Base-by-base conservation (phyloP, 441 rosid genomes). In the Bruguiera hainesii region DNA sequence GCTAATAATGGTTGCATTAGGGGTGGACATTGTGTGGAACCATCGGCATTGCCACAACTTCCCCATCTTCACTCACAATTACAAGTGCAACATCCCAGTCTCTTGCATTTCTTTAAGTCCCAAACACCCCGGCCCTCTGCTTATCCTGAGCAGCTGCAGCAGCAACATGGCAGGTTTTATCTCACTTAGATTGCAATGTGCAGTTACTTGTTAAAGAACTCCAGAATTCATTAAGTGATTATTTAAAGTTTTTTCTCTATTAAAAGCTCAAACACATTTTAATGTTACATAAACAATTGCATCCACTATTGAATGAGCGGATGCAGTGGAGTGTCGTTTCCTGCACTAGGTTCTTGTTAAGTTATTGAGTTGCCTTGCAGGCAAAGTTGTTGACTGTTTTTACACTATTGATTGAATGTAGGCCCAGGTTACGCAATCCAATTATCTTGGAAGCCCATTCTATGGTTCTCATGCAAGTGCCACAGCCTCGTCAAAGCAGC, bases 151-250 rank as follows among this genome's bases (percentile, higher is more conserved):
- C 89, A 74, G 62, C 71, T 15, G 50, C 82, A 35, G 62, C 81
- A 50, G 67, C 84, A n/a, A 58, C 75, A 28, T 84, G 85, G 67
- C 96, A 89, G 96, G 98, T 88, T 75, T 55, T 67, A 53, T 55
- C 25, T 53, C 51, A 20, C 53, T 62, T 31, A 21, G 62, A 20
- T 23, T 58, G 28, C 50, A 30, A 50, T 37, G 25, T 61, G 30
- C 6, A 21, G 30, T 57, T 6, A 4, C 31, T 10, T 18, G 7
- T 21, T 21, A 31, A n/a, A 23, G 39, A 20, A 28, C 56, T n/a
- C 3, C n/a, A 39, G n/a, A 26, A 60, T 9, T 26, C 30, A 37
- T 35, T 42, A 29, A 70, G 19, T 29, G 18, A 48, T 46, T 25
- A 11, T 39, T 35, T 42, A 53, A 29, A 31, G 48, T 7, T 7